Evolutionary conservation across 768 basidiomycete species (phyloP).

Genomic region (Lentinula raphanica): DNA sequence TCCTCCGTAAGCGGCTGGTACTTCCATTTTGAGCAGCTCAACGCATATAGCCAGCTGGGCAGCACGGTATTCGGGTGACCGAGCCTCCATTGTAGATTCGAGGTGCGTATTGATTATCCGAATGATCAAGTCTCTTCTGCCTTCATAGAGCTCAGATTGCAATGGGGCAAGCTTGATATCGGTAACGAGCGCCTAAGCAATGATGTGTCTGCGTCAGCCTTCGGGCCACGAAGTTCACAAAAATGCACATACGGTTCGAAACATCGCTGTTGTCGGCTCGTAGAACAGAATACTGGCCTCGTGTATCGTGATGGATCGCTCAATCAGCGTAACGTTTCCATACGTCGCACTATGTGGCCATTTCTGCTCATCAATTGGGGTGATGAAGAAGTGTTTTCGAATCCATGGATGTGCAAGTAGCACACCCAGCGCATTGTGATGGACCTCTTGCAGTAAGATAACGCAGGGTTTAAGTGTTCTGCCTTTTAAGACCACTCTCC

Average conservation of each 20-base stretch:
- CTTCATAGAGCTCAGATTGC: slow-evolving; percentile 22
- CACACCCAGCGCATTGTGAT: slow-evolving; percentile 33
- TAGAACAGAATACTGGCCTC: slow-evolving; percentile 30
- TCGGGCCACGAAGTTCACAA: neutral
- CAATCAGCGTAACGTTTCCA: slow-evolving; percentile 69
- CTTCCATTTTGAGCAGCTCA: slow-evolving; percentile 36
- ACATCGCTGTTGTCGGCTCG: slow-evolving; percentile 27
- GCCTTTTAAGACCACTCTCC: slow-evolving; percentile 42
- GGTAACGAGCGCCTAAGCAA: slow-evolving; percentile 47
- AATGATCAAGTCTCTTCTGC: slow-evolving; percentile 38
- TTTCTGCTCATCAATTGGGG: slow-evolving; percentile 46
- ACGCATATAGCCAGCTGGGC: slow-evolving; percentile 51
- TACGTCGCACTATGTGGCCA: slow-evolving; percentile 51
- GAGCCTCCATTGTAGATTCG: slow-evolving; percentile 54
- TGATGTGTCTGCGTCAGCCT: neutral
- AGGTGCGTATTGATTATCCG: slow-evolving; percentile 72
- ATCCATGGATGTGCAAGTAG: slow-evolving; percentile 62
- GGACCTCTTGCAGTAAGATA: slow-evolving; percentile 69
- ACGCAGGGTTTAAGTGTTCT: slow-evolving; percentile 53
- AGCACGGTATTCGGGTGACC: slow-evolving; percentile 30
- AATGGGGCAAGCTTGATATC: slow-evolving; percentile 45
- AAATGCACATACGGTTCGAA: slow-evolving; percentile 26
- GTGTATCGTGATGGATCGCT: slow-evolving; percentile 46
- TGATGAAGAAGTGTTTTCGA: slow-evolving; percentile 50
- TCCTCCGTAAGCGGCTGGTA: slow-evolving; percentile 46